Percentiles rank a stretch among this genome's conserved stretches.
phyloP scores from a whole-genome alignment of 2,329 filamentous ascomycete species.

The Alternaria conjuncta region DNA sequence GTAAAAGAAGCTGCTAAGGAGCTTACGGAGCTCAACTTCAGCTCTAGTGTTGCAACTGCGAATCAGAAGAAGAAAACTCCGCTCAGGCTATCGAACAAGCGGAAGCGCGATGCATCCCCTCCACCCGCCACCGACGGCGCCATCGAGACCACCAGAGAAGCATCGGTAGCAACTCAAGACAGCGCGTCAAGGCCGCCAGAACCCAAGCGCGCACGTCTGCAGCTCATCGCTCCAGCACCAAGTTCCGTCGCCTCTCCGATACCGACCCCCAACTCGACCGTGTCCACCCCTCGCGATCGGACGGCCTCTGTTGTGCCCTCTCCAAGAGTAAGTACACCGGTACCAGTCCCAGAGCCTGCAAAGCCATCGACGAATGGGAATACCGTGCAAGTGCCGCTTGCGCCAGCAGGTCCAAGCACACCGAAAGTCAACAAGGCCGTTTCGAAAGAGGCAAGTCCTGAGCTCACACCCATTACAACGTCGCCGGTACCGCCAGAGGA shows the following conservation, averaged over 20 bases:
- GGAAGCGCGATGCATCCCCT: conserved; percentile 61
- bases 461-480: conserved; percentile 24
- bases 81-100: conserved; percentile 53
- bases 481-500: conserved; percentile 22
- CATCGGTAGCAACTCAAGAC: conserved; percentile 36
- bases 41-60: conserved; percentile 21
- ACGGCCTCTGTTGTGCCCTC: conserved; percentile 20
- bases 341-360: conserved; percentile 20
- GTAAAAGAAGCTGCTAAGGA: conserved; percentile 44
- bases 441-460: conserved; percentile 14
- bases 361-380: conserved; percentile 23
- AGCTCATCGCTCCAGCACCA: conserved; percentile 23
- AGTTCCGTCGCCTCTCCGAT: conserved; percentile 15
- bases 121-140: conserved; percentile 26
- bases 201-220: conserved; percentile 38
- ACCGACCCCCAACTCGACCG: conserved; percentile 15
- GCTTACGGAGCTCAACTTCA: conserved; percentile 44
- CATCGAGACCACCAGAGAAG: conserved; percentile 23
- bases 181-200: conserved; percentile 35
- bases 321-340: conserved; percentile 17
- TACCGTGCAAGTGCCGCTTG: conserved; percentile 51
- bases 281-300: conserved; percentile 14
- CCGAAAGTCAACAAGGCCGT: conserved; percentile 26
- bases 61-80: conserved; percentile 31
- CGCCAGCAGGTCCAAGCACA: conserved; percentile 51